Base-by-base conservation (phyloP, 345 rosid genomes). In the Acer yangbiense region DNA sequence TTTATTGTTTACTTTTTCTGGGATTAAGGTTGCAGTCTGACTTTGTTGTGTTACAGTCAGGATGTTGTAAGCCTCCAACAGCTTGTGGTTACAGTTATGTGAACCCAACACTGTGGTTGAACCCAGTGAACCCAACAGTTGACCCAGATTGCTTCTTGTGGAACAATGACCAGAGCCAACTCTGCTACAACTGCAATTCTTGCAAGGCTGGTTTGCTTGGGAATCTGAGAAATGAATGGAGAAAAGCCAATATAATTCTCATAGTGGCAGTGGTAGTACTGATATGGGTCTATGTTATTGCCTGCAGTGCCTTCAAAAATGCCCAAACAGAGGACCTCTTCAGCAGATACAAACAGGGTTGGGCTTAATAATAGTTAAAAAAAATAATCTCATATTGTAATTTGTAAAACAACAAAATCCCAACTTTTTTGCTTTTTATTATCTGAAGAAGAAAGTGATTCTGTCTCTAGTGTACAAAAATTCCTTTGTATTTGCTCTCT, bases 51-150 rank as follows among this genome's bases (percentile, higher is more conserved):
- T 21, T 32, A 44, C 88, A 95, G 98, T 89, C 98, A 25, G 98
- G 98, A 8, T 95, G 98, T 57, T 95, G 98, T 67, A 93, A 95
- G 85, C 98, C 98, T 3, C 98, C 98, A 16, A 84, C 92, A 17
- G 82, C 68, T 0, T 95, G 98, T 75, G 98, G 98, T 12, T 95
- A 89, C 88, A 88, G 61, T 62, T 95, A 85, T 11, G 94, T 87
- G 86, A 91, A 83, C 84, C 98, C 98, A 65, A 95, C 93, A 20
- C 7, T 84, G 27, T 95, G 98, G 98, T 48, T 78, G 72, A 93
- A 93, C 86, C 95, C 98, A 0, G 81, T 73, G 57, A 93, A 89
- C 85, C 95, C 89, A 75, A 81, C 84, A 0, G 93, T 87, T 2
- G 98, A 92, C 83, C 86, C 95, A 10, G 98, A 93, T 82, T 95